These are phyloP conservation scores for Capniomyces stellatus DNA, from an alignment of 371 early-diverging fungal species.

Conservation along the genomic window DNA sequence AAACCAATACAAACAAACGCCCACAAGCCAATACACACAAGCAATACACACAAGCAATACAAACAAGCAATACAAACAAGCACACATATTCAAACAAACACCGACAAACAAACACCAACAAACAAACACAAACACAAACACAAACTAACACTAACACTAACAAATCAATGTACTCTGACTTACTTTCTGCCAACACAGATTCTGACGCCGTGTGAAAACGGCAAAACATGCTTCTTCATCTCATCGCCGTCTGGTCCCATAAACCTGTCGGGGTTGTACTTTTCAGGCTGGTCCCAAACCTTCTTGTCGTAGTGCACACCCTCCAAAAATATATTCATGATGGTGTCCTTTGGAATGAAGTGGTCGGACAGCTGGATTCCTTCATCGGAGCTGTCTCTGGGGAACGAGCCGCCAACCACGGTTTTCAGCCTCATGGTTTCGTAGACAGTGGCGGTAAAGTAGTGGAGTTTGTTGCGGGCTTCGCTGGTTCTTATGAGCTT, in stretches of 20 bases:
- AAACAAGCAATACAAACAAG: too few species aligned
- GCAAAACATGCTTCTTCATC: constrained; percentile 8
- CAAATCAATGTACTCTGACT: neutral
- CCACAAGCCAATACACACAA: too few species aligned
- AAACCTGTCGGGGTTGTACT: constrained; percentile 15
- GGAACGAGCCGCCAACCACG: constrained; percentile 6
- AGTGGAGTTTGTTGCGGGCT: constrained; percentile 9
- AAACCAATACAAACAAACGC: too few species aligned
- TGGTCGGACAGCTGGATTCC: constrained; percentile 11
- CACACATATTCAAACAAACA: too few species aligned
- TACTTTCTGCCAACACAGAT: constrained; percentile 16
- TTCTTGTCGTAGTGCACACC: constrained; percentile 1
- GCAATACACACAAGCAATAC: too few species aligned
- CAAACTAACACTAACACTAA: neutral
- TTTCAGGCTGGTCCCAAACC: constrained; percentile 7
- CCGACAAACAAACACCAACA: too few species aligned
- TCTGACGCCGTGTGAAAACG: constrained; percentile 20
- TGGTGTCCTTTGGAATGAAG: constrained; percentile 8
- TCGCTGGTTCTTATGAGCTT: constrained; percentile 4
- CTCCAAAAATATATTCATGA: constrained; percentile 8
- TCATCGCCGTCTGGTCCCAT: constrained; percentile 5
- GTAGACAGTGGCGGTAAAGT: constrained; percentile 11
- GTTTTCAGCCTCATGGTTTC: constrained; percentile 14
- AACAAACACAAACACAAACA: too few species aligned
- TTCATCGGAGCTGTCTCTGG: constrained; percentile 13